Evolutionary conservation across 2,329 filamentous ascomycete genomes (phyloP).

Genomic region (Orbilia javanica): DNA sequence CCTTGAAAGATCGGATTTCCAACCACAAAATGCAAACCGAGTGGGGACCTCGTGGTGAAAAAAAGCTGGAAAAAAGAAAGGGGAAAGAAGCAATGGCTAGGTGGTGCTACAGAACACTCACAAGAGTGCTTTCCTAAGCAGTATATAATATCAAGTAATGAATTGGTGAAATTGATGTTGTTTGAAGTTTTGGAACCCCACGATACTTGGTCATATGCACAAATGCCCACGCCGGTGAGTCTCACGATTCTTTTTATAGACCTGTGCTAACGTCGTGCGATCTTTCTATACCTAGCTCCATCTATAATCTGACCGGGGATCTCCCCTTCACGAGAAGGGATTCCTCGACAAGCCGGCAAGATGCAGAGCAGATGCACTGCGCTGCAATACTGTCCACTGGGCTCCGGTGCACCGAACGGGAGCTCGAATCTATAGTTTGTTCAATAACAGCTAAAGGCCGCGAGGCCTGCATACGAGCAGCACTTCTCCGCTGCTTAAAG

Average conservation of each 20-base stretch:
- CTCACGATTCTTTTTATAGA: constrained; percentile 33
- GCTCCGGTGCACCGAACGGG: constrained; percentile 32
- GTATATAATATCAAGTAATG: constrained; percentile 52
- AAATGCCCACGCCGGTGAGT: constrained; percentile 12
- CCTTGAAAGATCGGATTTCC: constrained; percentile 46
- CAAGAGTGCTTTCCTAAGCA: constrained; percentile 34
- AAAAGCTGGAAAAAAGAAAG: constrained; percentile 14
- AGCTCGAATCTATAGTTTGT: constrained; percentile 12
- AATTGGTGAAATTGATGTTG: constrained; percentile 34
- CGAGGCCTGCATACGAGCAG: constrained; percentile 24
- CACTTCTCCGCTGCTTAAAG: constrained; percentile 5
- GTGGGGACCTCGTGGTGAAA: constrained; percentile 17
- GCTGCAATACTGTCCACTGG: constrained; percentile 31
- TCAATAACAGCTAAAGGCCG: constrained; percentile 23
- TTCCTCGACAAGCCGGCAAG: constrained; percentile 56
- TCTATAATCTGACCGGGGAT: constrained; percentile 27
- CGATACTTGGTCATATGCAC: constrained; percentile 53
- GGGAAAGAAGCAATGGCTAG: constrained; percentile 27
- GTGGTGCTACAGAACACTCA: constrained; percentile 30
- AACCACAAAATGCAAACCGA: constrained; percentile 29
- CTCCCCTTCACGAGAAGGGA: constrained; percentile 29
- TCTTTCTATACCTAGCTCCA: background rate
- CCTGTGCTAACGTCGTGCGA: constrained; percentile 8
- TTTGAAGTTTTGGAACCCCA: constrained; percentile 39
- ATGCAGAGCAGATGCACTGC: constrained; percentile 35